Conservation (phyloP, 2,329 filamentous ascomycete species). For the Westerdykella aurantiaca region DNA sequence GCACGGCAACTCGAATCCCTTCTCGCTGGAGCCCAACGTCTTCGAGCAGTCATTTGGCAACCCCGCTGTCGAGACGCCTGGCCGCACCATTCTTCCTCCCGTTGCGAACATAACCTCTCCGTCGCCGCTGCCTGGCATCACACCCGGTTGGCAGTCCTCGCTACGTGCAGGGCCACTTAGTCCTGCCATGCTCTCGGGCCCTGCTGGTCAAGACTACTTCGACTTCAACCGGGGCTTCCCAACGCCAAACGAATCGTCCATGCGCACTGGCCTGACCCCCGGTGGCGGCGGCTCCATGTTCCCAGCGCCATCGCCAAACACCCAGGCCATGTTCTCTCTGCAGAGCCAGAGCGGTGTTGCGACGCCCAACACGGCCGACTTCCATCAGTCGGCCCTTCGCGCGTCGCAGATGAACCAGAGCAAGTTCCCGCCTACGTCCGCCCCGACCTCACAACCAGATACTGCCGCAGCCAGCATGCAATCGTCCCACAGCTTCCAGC, state of each 20-base stretch:
- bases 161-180: conserved; percentile 88
- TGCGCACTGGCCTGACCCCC: conserved; percentile 85
- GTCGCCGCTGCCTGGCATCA: conserved; percentile 67
- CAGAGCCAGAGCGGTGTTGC: conserved; percentile 73
- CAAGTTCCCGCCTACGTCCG: conserved; percentile 38
- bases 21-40: conserved; percentile 85
- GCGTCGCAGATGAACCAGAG: conserved; percentile 54
- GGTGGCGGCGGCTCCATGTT: conserved; percentile 97
- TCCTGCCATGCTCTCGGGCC: conserved; percentile 93
- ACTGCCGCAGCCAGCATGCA: conserved; percentile 37
- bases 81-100: conserved; percentile 69
- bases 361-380: conserved; percentile 87
- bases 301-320: conserved; percentile 81
- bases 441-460: conserved; percentile 42
- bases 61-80: conserved; percentile 66
- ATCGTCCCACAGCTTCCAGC: conserved; percentile 32
- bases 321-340: conserved; percentile 73
- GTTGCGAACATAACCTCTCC: conserved; percentile 90
- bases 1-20: conserved; percentile 33
- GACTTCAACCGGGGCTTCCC: conserved; percentile 73
- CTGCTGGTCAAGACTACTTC: conserved; percentile 71
- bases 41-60: conserved; percentile 90
- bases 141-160: conserved; percentile 72
- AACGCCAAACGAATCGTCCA: conserved; percentile 92
- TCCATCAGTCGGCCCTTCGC: conserved; percentile 85